Evolutionary conservation across 768 basidiomycete genomes (phyloP).

Genomic region (Tricholoma flavovirens): DNA sequence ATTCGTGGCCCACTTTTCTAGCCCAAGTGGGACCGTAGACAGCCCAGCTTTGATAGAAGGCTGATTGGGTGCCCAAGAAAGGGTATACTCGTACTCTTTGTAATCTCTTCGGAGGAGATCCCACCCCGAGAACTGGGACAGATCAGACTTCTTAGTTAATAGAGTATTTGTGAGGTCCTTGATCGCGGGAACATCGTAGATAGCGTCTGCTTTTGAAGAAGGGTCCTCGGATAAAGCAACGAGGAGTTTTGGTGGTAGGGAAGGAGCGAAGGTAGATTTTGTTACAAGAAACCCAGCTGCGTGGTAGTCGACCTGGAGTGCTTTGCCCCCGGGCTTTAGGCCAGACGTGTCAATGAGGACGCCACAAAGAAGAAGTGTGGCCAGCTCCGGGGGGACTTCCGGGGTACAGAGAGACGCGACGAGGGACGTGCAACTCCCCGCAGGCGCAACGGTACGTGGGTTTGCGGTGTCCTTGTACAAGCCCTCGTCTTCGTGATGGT

Average conservation of each 20-base stretch:
- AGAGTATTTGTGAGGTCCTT: slow-evolving; percentile 45
- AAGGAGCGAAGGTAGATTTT: slow-evolving; percentile 38
- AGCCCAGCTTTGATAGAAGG: slow-evolving; percentile 62
- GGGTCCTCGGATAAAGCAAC: slow-evolving; percentile 9
- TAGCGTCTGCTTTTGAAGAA: slow-evolving; percentile 16
- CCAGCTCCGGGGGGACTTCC: slow-evolving; percentile 55
- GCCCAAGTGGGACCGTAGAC: slow-evolving; percentile 71
- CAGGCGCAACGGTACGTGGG: slow-evolving; percentile 63
- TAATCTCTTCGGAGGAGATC: slow-evolving; percentile 94
- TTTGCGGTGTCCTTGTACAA: slow-evolving; percentile 51
- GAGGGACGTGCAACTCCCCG: slow-evolving; percentile 77
- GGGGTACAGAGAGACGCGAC: slow-evolving; percentile 31
- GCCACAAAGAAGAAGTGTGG: slow-evolving; percentile 72
- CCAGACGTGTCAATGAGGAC: slow-evolving; percentile 87
- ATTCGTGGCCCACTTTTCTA: slow-evolving; percentile 49
- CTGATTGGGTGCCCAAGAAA: slow-evolving; percentile 33
- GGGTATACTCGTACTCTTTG: slow-evolving; percentile 70
- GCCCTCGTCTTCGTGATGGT: slow-evolving; percentile 89
- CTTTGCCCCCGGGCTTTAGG: slow-evolving; percentile 75
- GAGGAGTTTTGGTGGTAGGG: slow-evolving; percentile 18
- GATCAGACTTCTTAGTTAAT: slow-evolving; percentile 53
- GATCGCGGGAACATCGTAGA: slow-evolving; percentile 38
- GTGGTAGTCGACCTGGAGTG: slow-evolving; percentile 52
- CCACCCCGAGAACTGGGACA: slow-evolving; percentile 59
- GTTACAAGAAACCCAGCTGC: slow-evolving; percentile 64